These are phyloP conservation scores for Cicer pinnatifidum DNA, from an alignment of 306 rosid species.

Conservation along the genomic window DNA sequence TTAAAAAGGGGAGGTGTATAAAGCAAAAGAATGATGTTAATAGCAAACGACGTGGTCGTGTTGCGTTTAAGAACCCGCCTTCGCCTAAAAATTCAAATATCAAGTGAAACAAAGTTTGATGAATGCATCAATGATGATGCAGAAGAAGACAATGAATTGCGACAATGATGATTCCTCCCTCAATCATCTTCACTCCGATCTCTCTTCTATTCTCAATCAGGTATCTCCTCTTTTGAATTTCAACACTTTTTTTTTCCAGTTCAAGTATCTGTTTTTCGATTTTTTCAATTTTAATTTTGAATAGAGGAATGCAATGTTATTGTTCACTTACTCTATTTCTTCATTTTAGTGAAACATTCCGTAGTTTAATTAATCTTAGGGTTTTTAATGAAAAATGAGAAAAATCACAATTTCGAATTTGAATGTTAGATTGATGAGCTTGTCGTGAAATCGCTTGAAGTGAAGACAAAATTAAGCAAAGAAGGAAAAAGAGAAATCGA, in stretches of 20 bases:
- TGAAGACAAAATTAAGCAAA: constrained; percentile 50
- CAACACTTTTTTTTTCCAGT: neutral
- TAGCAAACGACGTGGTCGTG: constrained; percentile 3
- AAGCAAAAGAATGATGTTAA: neutral
- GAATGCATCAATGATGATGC: constrained; percentile 2
- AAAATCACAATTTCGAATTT: constrained; percentile 21
- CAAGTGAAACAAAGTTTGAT: constrained; percentile 33
- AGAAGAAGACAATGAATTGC: constrained; percentile 32
- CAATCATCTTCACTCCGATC: constrained; percentile 67
- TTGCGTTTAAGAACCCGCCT: constrained; percentile 39
- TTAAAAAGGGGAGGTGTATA: too few species aligned
- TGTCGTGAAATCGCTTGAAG: constrained; percentile 64
- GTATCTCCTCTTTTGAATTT: constrained; percentile 38
- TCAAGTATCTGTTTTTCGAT: neutral
- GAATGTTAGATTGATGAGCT: constrained; percentile 78
- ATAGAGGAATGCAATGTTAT: neutral
- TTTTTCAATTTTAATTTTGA: constrained; percentile 16
- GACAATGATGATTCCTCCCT: constrained; percentile 24
- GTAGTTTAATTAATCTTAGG: neutral
- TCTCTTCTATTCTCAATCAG: constrained; percentile 65
- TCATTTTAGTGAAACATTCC: neutral
- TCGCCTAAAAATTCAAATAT: constrained; percentile 36
- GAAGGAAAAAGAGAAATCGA: constrained; percentile 62
- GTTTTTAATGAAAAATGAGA: neutral
- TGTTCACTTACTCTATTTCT: neutral